A percentile compares a stretch with the other conserved stretches of the same genome.
These are phyloP conservation scores for Arctium lappa DNA, from an alignment of 129 eudicot species.

Conservation along the genomic window DNA sequence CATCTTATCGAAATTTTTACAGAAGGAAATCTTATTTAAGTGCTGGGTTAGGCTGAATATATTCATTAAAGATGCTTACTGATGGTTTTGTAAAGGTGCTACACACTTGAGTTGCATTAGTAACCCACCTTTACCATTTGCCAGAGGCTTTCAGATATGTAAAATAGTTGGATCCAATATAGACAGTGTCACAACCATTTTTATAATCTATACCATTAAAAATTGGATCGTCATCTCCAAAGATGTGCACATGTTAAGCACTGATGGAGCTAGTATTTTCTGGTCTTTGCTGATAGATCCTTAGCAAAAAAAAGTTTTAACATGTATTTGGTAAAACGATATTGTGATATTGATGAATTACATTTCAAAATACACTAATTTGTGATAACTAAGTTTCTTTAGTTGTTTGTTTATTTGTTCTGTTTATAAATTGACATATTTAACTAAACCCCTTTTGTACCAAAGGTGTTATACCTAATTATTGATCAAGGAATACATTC, in stretches of 20 bases:
- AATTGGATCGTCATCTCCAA: background rate
- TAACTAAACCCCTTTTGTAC: background rate
- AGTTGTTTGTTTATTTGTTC: too few relatives aligned
- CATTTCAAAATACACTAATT: background rate
- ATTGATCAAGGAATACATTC: background rate
- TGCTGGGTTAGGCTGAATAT: background rate
- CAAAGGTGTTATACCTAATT: background rate
- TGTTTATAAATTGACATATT: too few relatives aligned
- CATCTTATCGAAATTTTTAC: background rate
- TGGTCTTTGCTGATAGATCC: background rate
- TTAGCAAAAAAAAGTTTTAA: background rate
- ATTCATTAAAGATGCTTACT: slow-evolving; percentile 2
- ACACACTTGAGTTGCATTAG: background rate
- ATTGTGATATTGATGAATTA: background rate
- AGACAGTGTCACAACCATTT: background rate
- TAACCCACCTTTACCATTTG: background rate
- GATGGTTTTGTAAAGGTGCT: background rate
- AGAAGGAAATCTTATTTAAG: background rate
- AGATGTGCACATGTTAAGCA: background rate
- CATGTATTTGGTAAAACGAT: background rate
- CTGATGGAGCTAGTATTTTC: background rate
- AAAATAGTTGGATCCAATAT: background rate
- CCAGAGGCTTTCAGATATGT: background rate
- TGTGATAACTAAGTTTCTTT: background rate
- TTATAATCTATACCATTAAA: background rate